phyloP scores from a whole-genome alignment of 2,329 filamentous ascomycete genomes.

The Zymoseptoria pseudotritici region DNA sequence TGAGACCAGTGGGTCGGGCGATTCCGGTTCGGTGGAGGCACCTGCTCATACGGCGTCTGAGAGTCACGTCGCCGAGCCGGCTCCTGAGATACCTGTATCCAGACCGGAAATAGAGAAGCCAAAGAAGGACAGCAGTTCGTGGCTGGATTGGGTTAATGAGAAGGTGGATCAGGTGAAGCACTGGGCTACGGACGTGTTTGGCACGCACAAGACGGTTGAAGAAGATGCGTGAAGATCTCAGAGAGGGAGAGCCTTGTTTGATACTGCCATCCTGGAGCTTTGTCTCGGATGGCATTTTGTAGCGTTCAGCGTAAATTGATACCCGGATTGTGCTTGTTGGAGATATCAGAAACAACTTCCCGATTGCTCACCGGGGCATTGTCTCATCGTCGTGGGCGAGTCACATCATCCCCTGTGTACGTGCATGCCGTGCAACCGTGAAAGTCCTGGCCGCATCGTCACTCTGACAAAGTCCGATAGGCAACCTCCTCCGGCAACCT shows the following conservation, averaged over 20 bases:
- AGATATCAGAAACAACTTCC: background rate
- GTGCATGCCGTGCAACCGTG: no score
- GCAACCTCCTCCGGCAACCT: conserved; percentile 75
- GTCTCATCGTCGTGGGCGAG: background rate
- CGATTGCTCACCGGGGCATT: background rate
- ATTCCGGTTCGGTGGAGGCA: background rate
- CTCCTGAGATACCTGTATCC: conserved; percentile 7
- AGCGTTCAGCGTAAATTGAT: background rate
- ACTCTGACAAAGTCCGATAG: background rate
- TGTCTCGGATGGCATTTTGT: background rate
- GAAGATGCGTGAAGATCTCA: background rate
- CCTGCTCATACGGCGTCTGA: background rate
- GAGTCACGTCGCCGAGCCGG: background rate
- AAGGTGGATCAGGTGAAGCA: conserved; percentile 27
- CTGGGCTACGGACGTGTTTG: conserved; percentile 26
- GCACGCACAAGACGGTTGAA: conserved; percentile 6
- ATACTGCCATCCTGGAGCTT: background rate
- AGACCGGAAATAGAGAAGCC: conserved; percentile 14
- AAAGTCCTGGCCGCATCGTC: background rate
- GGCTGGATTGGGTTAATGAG: conserved; percentile 27
- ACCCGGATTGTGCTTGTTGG: background rate
- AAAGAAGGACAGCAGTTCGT: conserved; percentile 13
- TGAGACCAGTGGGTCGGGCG: background rate
- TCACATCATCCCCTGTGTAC: background rate
- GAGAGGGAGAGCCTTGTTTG: background rate